Base-by-base conservation (phyloP, 371 early-diverging fungal species). In the Phascolomyces articulosus region DNA sequence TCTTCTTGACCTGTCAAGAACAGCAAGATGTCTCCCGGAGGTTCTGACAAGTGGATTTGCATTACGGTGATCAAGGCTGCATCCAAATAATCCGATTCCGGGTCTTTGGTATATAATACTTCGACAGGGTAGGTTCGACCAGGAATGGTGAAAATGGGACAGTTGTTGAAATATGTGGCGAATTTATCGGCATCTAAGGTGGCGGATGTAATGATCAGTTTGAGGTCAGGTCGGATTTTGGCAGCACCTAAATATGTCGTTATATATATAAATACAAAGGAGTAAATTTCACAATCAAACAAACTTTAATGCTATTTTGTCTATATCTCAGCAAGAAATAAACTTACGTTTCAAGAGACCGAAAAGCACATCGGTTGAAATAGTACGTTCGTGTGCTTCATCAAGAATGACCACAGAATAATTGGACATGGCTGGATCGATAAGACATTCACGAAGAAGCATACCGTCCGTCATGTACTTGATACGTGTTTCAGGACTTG, bases 391-490 rank as follows among this genome's bases (percentile, higher is more conserved):
- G 92, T 99, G 99, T 41, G 99, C 99, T 79, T 99, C 99, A 73
- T 99, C 99, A 28, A 99, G 85, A 70, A 98, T 91, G 55, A 99
- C 89, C 38, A 98, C 92, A 26, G 96, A 92, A 78, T 99, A 99
- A 58, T 89, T 87, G 20, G 78, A 76, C 78, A 98, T 85, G 34
- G 81, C 79, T 0, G 93, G 87, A 68, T 99, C 98, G 44, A 96
- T 84, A 60, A 99, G 84, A 70, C 93, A 90, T 83, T 99, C 99
- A 71, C 98, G 89, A 38, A 99, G 81, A 60, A 99, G 86, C 93
- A 99, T 96, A 84, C 99, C 99, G 66, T 99, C 99, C 8, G 99
- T 99, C 95, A 99, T 94, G 84, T 98, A 98, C 79, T 99, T 98
- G 76, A 99, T 97, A 62, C 85, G 86, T 11, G 96, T 97, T 70